Conservation (phyloP, 1,284 basidiomycete species). For the Moesziomyces parantarcticus region DNA sequence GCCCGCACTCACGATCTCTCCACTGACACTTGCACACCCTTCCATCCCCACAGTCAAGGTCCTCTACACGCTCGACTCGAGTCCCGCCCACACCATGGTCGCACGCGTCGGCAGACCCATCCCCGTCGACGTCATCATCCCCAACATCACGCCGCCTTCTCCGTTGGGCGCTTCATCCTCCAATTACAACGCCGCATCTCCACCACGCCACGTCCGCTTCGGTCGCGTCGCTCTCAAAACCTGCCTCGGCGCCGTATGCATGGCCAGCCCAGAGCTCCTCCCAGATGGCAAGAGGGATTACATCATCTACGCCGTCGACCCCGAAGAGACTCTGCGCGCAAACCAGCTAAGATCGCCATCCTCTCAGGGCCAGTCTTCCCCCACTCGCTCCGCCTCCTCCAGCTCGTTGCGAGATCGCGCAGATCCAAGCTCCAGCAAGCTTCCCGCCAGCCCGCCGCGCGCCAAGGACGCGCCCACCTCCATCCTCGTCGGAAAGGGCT, state of each 20-base stretch:
- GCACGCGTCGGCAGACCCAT: constrained; percentile 48
- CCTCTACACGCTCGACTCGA: constrained; percentile 63
- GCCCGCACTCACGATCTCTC: not conserved
- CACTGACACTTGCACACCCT: constrained; percentile 4
- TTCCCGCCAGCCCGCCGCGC: constrained; percentile 27
- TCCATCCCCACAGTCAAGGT: constrained; percentile 62
- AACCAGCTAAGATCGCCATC: constrained; percentile 37
- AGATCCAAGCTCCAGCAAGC: constrained; percentile 39
- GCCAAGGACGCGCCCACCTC: constrained; percentile 26
- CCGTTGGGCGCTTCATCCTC: constrained; percentile 15
- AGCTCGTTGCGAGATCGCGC: constrained; percentile 20
- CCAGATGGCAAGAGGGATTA: constrained; percentile 60
- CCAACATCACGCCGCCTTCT: constrained; percentile 44
- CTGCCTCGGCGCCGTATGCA: constrained; percentile 64
- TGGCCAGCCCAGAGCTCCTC: constrained; percentile 64
- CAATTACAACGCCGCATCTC: constrained; percentile 28
- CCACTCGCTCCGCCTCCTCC: constrained; percentile 28
- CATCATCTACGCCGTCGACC: constrained; percentile 67
- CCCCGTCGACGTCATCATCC: constrained; percentile 54
- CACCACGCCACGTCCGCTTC: constrained; percentile 39
- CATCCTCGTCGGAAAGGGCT: constrained; percentile 64
- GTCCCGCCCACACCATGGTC: constrained; percentile 62
- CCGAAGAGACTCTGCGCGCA: constrained; percentile 59
- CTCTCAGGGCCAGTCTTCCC: constrained; percentile 14
- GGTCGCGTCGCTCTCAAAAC: constrained; percentile 62